Evolutionary conservation across 345 rosid species (phyloP).

Genomic region (Tarenaya hassleriana): DNA sequence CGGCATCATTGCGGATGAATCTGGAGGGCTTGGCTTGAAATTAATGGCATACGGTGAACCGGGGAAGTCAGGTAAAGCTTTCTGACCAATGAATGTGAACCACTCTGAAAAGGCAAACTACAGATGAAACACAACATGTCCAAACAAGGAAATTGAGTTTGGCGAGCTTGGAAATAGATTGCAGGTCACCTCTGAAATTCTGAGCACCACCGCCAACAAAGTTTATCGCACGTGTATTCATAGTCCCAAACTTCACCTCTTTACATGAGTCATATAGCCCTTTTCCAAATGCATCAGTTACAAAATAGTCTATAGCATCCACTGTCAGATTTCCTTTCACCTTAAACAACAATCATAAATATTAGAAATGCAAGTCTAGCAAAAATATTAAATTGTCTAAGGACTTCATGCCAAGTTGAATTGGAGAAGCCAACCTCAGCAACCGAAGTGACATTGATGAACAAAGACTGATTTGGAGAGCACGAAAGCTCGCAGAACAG

Average conservation of each 20-base stretch:
- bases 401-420: slow-evolving; percentile 4
- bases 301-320: slow-evolving; percentile 70
- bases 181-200: slow-evolving; percentile 63
- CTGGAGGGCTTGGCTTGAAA: slow-evolving; percentile 49
- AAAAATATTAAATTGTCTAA: slow-evolving; percentile 7
- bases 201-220: slow-evolving; percentile 93
- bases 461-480: slow-evolving; percentile 86
- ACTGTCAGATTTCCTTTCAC: slow-evolving; percentile 76
- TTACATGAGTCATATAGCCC: slow-evolving; percentile 80
- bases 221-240: slow-evolving; percentile 88
- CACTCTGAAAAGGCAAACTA: slow-evolving; percentile 50
- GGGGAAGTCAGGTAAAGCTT: slow-evolving; percentile 61
- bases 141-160: slow-evolving; percentile 17
- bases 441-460: slow-evolving; percentile 80
- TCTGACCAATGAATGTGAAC: slow-evolving; percentile 86
- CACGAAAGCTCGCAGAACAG: slow-evolving; percentile 91
- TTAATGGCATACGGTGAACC: slow-evolving; percentile 90
- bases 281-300: slow-evolving; percentile 75
- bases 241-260: slow-evolving; percentile 95
- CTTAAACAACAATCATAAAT: slow-evolving; percentile 33
- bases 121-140: slow-evolving; percentile 15
- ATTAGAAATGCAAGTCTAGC: slow-evolving; percentile 18
- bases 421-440: slow-evolving; percentile 52
- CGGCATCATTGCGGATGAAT: slow-evolving; percentile 55
- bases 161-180: slow-evolving; percentile 13